Evolutionary conservation across 1,139 yeast species (phyloP).

Genomic region (Yamadazyma dendronema): DNA sequence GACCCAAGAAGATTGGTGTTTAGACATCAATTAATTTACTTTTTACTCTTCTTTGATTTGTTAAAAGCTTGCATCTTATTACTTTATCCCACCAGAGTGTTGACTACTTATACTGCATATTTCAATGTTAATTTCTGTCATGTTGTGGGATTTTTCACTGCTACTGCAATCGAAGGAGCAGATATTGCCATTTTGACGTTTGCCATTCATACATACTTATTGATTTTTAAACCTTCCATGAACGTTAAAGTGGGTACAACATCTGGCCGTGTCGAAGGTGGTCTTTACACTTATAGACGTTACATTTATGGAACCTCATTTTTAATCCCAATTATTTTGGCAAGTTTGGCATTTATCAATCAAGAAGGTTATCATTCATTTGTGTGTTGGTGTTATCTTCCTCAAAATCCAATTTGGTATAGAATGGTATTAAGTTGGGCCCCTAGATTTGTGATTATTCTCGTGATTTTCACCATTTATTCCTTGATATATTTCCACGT

Average conservation of each 20-base stretch:
- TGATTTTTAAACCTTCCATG: constrained; percentile 61
- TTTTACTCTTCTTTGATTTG: constrained; percentile 68
- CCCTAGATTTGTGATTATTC: constrained; percentile 68
- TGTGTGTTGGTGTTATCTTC: constrained; percentile 81
- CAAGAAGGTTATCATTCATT: constrained; percentile 57
- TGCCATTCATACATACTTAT: constrained; percentile 77
- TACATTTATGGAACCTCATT: constrained; percentile 60
- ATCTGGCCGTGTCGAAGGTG: constrained; percentile 57
- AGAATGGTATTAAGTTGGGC: constrained; percentile 77
- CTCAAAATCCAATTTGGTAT: constrained; percentile 73
- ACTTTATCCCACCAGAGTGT: constrained; percentile 66
- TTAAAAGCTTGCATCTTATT: constrained; percentile 70
- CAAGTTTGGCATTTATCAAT: constrained; percentile 67
- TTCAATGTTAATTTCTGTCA: constrained; percentile 59
- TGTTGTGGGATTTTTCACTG: constrained; percentile 82
- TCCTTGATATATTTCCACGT: constrained; percentile 74
- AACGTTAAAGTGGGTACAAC: constrained; percentile 43
- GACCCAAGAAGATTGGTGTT: constrained; percentile 63
- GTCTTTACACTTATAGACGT: constrained; percentile 60
- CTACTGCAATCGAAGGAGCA: constrained; percentile 81
- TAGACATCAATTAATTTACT: constrained; percentile 69
- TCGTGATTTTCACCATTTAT: constrained; percentile 64
- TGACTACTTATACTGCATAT: constrained; percentile 49
- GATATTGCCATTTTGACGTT: constrained; percentile 81
- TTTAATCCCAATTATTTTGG: constrained; percentile 63